A percentile compares a stretch with the other conserved stretches of the same genome.
These are phyloP conservation scores for Halenospora varia DNA, from an alignment of 495 filamentous ascomycete species.

Conservation along the genomic window DNA sequence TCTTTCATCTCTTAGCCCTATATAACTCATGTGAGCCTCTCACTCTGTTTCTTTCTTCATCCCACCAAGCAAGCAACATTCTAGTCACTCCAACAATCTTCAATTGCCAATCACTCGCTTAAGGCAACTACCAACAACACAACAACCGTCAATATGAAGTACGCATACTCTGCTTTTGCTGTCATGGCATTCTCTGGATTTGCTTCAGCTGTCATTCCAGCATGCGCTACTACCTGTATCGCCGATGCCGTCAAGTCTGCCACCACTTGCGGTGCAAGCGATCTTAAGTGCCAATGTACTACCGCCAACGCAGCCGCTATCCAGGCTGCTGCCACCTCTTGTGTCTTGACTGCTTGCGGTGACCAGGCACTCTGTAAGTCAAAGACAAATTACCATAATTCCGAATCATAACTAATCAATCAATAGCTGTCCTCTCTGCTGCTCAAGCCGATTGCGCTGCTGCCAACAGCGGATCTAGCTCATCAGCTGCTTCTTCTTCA, in stretches of 20 bases:
- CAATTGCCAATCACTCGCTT: conserved; percentile 8
- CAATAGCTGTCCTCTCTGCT: conserved; percentile 2
- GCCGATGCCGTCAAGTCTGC: conserved; percentile 24
- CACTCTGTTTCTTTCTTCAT: neutral
- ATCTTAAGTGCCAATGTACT: conserved; percentile 42
- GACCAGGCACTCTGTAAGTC: conserved; percentile 19
- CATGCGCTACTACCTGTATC: conserved; percentile 39
- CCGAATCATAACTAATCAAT: neutral
- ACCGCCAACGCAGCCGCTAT: conserved; percentile 28
- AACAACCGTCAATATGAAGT: conserved; percentile 9
- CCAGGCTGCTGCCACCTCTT: conserved; percentile 29
- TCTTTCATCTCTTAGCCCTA: neutral
- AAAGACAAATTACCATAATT: neutral
- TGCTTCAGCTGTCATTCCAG: conserved; percentile 3
- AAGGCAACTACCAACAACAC: neutral
- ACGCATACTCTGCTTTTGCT: conserved; percentile 4
- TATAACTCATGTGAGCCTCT: neutral
- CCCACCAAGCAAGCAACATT: neutral
- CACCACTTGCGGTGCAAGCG: conserved; percentile 32
- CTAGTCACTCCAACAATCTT: neutral
- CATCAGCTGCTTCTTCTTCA: neutral
- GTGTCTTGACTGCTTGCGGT: conserved; percentile 26
- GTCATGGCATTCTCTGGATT: conserved; percentile 4
- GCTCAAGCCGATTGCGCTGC: neutral
- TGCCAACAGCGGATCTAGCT: neutral